A percentile compares a stretch with the other conserved stretches of the same genome.
Conservation (phyloP, 2,329 filamentous ascomycete genomes). For the Leptographium wingfieldii region DNA sequence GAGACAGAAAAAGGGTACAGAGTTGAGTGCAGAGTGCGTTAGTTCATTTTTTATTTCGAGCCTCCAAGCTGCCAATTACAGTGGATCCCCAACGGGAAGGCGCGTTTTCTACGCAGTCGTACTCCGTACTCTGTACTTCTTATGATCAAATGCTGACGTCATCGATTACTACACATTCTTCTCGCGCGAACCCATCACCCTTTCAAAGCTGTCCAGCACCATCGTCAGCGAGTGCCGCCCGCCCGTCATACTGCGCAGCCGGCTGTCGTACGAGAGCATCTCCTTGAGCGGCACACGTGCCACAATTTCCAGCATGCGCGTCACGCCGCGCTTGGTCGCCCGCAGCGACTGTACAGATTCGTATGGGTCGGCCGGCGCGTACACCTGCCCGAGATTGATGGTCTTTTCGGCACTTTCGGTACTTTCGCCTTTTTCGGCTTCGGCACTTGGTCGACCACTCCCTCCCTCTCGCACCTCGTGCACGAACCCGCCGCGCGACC, state of each 20-base stretch:
- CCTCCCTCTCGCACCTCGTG: slow-evolving; percentile 50
- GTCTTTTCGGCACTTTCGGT: slow-evolving; percentile 13
- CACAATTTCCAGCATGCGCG: slow-evolving; percentile 51
- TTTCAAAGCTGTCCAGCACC: slow-evolving; percentile 44
- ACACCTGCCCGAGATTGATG: slow-evolving; percentile 65
- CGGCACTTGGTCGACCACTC: slow-evolving; percentile 3
- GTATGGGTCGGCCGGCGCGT: slow-evolving; percentile 78
- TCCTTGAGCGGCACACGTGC: slow-evolving; percentile 88
- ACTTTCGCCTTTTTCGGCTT: slow-evolving; percentile 17
- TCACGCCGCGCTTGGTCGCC: slow-evolving; percentile 32
- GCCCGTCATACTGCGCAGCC: slow-evolving; percentile 76
- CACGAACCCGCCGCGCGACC: slow-evolving; percentile 62
- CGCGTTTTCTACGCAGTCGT: too few relatives aligned
- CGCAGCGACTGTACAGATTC: slow-evolving; percentile 45
- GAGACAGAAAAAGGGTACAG: background rate
- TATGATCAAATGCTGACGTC: background rate
- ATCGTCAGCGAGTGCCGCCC: slow-evolving; percentile 55
- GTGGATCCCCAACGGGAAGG: too few relatives aligned
- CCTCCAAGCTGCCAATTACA: too few relatives aligned
- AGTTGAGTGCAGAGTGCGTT: background rate
- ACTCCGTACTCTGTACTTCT: too few relatives aligned
- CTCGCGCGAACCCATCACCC: slow-evolving; percentile 41
- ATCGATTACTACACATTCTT: slow-evolving; percentile 21
- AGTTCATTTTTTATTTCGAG: too few relatives aligned
- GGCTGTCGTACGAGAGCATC: slow-evolving; percentile 90